These are phyloP conservation scores for Przewalskia tangutica DNA, from an alignment of 257 asterid genomes.

Conservation along the genomic window DNA sequence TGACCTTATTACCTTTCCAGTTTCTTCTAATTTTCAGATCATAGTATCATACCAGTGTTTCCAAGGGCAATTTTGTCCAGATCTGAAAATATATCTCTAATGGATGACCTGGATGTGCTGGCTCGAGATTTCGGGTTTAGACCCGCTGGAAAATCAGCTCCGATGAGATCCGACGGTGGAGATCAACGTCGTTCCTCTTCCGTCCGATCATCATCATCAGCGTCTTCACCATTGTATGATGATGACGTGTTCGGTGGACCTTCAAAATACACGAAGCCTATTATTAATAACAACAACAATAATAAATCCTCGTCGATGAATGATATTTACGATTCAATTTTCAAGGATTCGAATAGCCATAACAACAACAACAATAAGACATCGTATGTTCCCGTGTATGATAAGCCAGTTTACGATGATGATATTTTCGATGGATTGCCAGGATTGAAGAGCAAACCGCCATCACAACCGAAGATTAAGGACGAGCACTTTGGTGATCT, in stretches of 20 bases:
- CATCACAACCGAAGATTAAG: conserved; percentile 25
- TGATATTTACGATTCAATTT: conserved; percentile 54
- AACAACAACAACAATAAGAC: conserved; percentile 18
- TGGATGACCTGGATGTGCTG: conserved; percentile 86
- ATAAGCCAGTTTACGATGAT: conserved; percentile 90
- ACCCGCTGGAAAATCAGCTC: conserved; percentile 76
- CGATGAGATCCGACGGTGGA: conserved; percentile 73
- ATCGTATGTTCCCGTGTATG: conserved; percentile 69
- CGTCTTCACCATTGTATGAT: conserved; percentile 7
- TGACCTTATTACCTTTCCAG: too few species aligned
- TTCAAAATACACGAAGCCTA: conserved; percentile 45
- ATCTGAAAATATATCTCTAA: neutral
- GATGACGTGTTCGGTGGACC: conserved; percentile 68
- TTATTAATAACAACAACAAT: conserved; percentile 12
- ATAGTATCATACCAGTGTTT: too few species aligned
- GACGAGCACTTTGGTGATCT: conserved; percentile 33
- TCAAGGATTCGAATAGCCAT: conserved; percentile 28
- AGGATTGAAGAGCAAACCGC: conserved; percentile 73
- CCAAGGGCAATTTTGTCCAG: too few species aligned
- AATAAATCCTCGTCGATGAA: conserved; percentile 14
- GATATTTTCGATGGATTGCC: conserved; percentile 92
- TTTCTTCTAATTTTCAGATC: too few species aligned
- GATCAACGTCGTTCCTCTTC: conserved; percentile 46
- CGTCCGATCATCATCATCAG: conserved; percentile 26
- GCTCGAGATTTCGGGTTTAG: conserved; percentile 67